phyloP scores from a whole-genome alignment of 2,329 filamentous ascomycete genomes.

The Herpotrichia juniperi region DNA sequence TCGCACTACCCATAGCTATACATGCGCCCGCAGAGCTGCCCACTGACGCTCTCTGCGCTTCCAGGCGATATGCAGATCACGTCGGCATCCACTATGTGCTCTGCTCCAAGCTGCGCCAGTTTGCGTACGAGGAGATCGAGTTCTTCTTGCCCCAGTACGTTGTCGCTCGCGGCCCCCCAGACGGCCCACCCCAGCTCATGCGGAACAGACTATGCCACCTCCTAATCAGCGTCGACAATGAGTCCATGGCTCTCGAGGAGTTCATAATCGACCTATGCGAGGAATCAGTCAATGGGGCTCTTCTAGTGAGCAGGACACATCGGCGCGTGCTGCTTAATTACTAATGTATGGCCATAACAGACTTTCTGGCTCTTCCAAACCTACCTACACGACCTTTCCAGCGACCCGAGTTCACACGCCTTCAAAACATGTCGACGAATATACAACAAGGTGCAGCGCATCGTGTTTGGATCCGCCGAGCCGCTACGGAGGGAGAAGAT shows the following conservation, averaged over 20 bases:
- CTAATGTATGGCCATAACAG: slow-evolving; percentile 53
- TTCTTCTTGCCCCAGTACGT: slow-evolving; percentile 77
- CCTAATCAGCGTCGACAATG: slow-evolving; percentile 86
- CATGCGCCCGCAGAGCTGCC: slow-evolving; percentile 6
- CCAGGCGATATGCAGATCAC: slow-evolving; percentile 84
- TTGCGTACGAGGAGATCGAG: slow-evolving; percentile 89
- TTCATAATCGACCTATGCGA: slow-evolving; percentile 86
- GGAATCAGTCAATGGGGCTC: slow-evolving; percentile 82
- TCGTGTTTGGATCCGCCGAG: slow-evolving; percentile 81
- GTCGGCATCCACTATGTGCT: slow-evolving; percentile 89
- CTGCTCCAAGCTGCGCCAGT: slow-evolving; percentile 86
- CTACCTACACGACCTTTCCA: slow-evolving; percentile 80
- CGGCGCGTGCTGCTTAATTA: slow-evolving; percentile 23
- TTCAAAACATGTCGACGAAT: slow-evolving; percentile 84
- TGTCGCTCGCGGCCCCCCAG: slow-evolving; percentile 8
- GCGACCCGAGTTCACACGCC: slow-evolving; percentile 74
- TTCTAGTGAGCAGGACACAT: slow-evolving; percentile 67
- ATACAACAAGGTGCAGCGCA: slow-evolving; percentile 88
- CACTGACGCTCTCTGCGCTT: slow-evolving; percentile 25
- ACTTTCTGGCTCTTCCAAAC: slow-evolving; percentile 92
- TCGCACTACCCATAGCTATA: slow-evolving; percentile 17
- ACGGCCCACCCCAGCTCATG: slow-evolving; percentile 24
- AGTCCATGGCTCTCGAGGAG: slow-evolving; percentile 89
- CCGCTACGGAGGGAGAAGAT: slow-evolving; percentile 74
- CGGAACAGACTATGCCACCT: slow-evolving; percentile 72